Conservation (phyloP, 73 alveolate genomes). For the Tetrahymena malaccensis region DNA sequence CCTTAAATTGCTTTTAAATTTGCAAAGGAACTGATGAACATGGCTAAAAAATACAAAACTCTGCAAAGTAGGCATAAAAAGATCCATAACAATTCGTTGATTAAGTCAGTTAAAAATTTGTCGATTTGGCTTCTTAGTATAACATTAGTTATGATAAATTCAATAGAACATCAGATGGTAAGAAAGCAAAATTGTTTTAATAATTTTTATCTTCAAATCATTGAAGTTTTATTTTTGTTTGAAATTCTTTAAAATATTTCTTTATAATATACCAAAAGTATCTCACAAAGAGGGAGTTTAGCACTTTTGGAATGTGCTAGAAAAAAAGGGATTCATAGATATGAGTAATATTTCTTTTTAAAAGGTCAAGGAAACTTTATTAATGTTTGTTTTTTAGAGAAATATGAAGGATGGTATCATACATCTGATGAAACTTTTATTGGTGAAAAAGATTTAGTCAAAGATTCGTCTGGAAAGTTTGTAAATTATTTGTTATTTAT, state of each 20-base stretch:
- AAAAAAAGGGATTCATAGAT: slow-evolving; percentile 24
- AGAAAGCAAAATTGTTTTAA: not conserved
- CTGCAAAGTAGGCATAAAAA: slow-evolving; percentile 33
- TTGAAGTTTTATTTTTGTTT: not conserved
- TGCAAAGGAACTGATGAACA: slow-evolving; percentile 69
- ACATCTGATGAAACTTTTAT: slow-evolving; percentile 49
- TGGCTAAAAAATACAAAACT: slow-evolving; percentile 58
- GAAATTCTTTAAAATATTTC: no score
- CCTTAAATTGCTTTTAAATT: not conserved
- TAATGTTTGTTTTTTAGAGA: not conserved
- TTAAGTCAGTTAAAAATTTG: slow-evolving; percentile 35
- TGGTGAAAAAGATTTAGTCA: slow-evolving; percentile 37
- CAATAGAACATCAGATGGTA: slow-evolving; percentile 55
- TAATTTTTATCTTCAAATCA: not conserved
- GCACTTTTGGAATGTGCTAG: slow-evolving; percentile 45
- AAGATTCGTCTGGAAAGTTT: not conserved
- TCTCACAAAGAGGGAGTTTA: slow-evolving; percentile 41
- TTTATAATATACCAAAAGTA: not conserved
- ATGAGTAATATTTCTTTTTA: not conserved
- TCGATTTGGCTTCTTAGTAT: slow-evolving; percentile 17
- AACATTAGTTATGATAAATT: slow-evolving; percentile 35
- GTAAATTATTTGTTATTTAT: not conserved
- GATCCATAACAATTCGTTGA: slow-evolving; percentile 47
- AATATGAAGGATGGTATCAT: slow-evolving; percentile 54
- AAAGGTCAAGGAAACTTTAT: not conserved